Base-by-base conservation (phyloP, 148 eudicot genomes). In the Amaranthus palmeri region DNA sequence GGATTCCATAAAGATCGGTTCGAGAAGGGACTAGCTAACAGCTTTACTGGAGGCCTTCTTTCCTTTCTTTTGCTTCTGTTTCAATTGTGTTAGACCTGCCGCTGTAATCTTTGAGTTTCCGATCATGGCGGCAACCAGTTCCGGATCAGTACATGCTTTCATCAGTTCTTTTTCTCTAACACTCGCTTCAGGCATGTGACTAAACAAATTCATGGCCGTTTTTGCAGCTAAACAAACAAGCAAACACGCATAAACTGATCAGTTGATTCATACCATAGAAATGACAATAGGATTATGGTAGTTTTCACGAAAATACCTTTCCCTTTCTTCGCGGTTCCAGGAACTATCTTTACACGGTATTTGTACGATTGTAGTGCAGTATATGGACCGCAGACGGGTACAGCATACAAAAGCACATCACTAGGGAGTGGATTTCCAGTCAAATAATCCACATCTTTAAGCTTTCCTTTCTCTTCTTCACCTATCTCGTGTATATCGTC, bases 91-190 rank as follows among this genome's bases (percentile, higher is more conserved):
- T 25, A 95, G 88, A 10, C 98, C 98, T 3, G 98, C 93, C 5
- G 97, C 82, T 60, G 97, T 78, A 7, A 95, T 85, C 81, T 95
- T 95, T 52, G 83, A 89, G 59, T 95, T 95, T 51, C 98, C 96
- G 10, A 91, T 68, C 65, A 95, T 91, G 8, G 97, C 98, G 70
- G 98, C 93, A 18, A 89, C 90, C 53, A 95, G 83, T 77, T 95
- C 98, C 12, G 98, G 93, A 81, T 95, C 97, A 44, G 96, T 91
- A 72, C 98, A 91, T 7, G 97, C 98, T 82, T 95, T 95, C 97
- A 95, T 95, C 73, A 91, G 75, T 80, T 95, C 98, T 86, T 95
- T 95, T 79, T 95, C 98, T 67, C 98, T 79, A 68, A 10, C 78
- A 60, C 82, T 77, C 52, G 97, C 86, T 53, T 91, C 93, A 0